These are phyloP conservation scores for Epichloe coenophiala DNA, from an alignment of 2,329 filamentous ascomycete species.

Conservation along the genomic window DNA sequence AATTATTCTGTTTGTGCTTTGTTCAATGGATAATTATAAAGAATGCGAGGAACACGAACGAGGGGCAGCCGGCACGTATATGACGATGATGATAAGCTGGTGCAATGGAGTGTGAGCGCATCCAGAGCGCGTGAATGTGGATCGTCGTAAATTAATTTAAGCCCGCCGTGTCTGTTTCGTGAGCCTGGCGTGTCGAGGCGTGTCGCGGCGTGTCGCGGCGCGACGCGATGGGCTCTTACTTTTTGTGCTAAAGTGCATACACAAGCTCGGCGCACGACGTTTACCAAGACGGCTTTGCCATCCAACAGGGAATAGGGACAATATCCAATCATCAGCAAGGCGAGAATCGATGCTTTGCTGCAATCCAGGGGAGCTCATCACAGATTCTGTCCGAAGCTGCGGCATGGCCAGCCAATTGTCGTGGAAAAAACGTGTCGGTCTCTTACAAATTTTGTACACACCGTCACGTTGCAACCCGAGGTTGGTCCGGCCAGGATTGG, in stretches of 20 bases:
- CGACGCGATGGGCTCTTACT: conserved; percentile 3
- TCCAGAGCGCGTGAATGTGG: conserved; percentile 8
- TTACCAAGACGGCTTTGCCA: too few species aligned
- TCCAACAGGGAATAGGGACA: not conserved
- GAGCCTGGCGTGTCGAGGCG: conserved; percentile 22
- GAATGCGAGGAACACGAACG: not conserved
- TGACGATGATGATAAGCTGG: conserved; percentile 2
- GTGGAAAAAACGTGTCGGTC: not conserved
- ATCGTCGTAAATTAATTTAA: conserved; percentile 21
- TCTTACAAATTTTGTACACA: not conserved
- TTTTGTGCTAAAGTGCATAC: not conserved
- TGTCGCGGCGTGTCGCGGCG: conserved; percentile 14
- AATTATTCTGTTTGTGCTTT: not conserved
- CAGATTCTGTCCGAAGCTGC: not conserved
- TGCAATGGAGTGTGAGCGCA: not conserved
- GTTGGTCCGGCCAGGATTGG: not conserved
- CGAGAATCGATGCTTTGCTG: not conserved
- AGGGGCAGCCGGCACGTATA: not conserved
- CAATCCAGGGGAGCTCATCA: too few species aligned
- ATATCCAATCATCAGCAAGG: not conserved
- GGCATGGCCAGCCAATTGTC: not conserved
- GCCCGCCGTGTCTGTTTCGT: conserved; percentile 32
- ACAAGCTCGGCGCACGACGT: too few species aligned
- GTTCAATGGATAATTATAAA: not conserved
- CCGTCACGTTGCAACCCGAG: not conserved